Base-by-base conservation (phyloP, 2,329 filamentous ascomycete genomes). In the Elsinoe batatas region DNA sequence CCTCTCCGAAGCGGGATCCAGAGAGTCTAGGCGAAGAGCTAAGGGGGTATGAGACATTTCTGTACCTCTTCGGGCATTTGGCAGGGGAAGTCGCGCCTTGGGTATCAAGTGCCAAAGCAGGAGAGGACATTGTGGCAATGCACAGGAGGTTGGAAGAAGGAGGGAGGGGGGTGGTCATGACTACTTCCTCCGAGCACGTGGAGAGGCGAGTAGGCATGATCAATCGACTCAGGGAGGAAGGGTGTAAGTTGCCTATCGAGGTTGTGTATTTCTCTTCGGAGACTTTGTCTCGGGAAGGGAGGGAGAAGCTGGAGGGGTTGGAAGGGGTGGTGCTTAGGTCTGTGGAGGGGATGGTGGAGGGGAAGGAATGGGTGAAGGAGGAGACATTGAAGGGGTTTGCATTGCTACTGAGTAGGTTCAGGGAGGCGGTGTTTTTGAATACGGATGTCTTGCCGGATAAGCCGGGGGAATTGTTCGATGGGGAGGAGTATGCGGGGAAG, bases 351-450 rank as follows among this genome's bases (percentile, higher is more conserved):
- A 33, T 49, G 26, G 44, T 49, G 26, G 26, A 30, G 6, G 15
- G 33, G 13, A 15, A 33, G 15, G 15, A 35, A 15, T 51, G 47
- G 47, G 18, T 51, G 4, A 36, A 13, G 47, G 47, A 36, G 32
- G 47, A 38, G 47, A 51, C 47, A 17, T 26, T 51, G n/a, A 38
- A 38, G 47, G 32, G 32, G 17, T 51, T 51, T 15, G 47, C 47
- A 6, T 3, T 51, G 47, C 33, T 51, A 33, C 4, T n/a, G 47
- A 51, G 32, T 26, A 4, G 35, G n/a, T 51, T 51, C 12, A 32
- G 47, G 18, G 47, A 51, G 47, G 47, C 35, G 33, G 47, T 51
- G 33, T 36, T 51, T 36, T 17, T 51, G 8, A 38, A 51, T 11
- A 49, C 44, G 44, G 44, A 49, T 35, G 44, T 49, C 2, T 17